Conservation (phyloP, 2,329 filamentous ascomycete species). For the Trichoderma sp. region DNA sequence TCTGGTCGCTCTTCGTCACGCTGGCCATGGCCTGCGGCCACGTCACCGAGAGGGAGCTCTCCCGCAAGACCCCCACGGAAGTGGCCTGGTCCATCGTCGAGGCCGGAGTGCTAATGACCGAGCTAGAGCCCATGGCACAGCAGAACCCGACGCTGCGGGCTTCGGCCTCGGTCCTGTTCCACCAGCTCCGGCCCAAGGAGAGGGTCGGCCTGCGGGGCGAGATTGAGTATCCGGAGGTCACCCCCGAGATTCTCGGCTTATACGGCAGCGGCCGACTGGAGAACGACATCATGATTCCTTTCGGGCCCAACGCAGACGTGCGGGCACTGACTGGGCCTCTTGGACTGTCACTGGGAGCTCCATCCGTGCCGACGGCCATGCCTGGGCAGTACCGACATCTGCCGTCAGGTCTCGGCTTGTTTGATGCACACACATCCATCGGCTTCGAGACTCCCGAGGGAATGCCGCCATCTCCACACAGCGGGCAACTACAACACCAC, state of each 20-base stretch:
- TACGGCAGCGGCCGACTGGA: not conserved
- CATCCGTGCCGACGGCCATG: not conserved
- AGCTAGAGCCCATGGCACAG: not conserved
- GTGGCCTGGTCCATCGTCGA: not conserved
- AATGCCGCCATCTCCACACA: not conserved
- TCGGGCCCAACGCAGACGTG: not conserved
- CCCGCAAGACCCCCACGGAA: too few species aligned
- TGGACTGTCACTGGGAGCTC: not conserved
- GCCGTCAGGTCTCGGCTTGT: not conserved
- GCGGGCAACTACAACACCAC: not conserved
- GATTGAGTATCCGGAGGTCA: not conserved
- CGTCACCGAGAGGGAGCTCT: not conserved
- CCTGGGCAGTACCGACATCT: not conserved
- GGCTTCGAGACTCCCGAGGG: not conserved
- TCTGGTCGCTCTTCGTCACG: conserved; percentile 6
- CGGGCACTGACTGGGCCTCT: not conserved
- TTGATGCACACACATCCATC: not conserved
- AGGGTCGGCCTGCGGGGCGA: not conserved
- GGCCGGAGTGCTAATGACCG: not conserved
- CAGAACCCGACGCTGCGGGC: not conserved
- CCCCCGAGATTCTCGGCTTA: not conserved
- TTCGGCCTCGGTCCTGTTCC: not conserved
- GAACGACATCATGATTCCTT: not conserved
- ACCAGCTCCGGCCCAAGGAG: not conserved
- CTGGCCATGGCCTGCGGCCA: not conserved